Conservation (phyloP, 257 asterid species). For the Solanum dulcamara region DNA sequence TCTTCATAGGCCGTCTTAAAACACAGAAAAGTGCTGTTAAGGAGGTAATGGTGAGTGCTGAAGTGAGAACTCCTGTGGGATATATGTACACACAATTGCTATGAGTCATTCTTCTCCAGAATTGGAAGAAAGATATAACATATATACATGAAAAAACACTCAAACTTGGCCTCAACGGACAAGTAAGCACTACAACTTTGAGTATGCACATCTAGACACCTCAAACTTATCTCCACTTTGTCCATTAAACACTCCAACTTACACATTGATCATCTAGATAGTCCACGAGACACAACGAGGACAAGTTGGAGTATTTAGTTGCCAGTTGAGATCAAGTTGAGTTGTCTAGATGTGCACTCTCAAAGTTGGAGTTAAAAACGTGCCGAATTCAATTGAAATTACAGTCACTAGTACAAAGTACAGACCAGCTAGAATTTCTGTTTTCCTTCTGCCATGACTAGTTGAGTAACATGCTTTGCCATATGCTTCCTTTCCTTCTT, state of each 20-base stretch:
- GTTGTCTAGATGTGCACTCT: background rate
- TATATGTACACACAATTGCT: background rate
- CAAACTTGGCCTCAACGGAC: background rate
- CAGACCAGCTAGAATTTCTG: constrained; percentile 45
- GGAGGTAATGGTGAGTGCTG: constrained; percentile 28
- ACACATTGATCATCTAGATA: background rate
- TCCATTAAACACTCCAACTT: background rate
- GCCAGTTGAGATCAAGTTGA: background rate
- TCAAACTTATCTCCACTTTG: background rate
- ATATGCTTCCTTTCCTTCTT: constrained; percentile 45
- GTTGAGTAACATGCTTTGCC: constrained; percentile 31
- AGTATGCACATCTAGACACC: background rate
- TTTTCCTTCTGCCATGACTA: constrained; percentile 23
- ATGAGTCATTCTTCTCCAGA: background rate
- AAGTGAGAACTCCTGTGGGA: constrained; percentile 39
- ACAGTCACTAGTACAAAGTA: background rate
- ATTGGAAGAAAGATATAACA: background rate
- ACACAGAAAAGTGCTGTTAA: constrained; percentile 35
- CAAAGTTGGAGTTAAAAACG: background rate
- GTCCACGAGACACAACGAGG: too few relatives aligned
- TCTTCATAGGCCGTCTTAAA: constrained; percentile 24
- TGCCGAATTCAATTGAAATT: background rate
- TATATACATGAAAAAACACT: background rate
- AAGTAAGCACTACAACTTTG: background rate
- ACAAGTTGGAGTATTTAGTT: background rate